Evolutionary conservation across 495 filamentous ascomycete species (phyloP).

Genomic region (Clavariopsis aquatica): DNA sequence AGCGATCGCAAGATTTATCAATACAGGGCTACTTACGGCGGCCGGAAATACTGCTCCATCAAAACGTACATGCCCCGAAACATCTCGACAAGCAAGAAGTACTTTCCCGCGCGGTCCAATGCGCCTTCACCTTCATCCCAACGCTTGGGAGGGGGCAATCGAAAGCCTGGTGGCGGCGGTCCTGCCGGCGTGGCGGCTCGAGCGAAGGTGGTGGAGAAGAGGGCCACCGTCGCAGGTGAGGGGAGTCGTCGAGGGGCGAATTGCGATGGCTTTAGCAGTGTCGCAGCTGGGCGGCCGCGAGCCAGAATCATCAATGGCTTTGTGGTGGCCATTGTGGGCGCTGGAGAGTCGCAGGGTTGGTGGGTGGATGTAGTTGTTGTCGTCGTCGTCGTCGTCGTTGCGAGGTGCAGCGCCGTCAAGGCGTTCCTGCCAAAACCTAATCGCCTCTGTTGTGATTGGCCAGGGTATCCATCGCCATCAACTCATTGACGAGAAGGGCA

Average conservation of each 20-base stretch:
- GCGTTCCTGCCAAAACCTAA: background rate
- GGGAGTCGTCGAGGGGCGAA: constrained; percentile 22
- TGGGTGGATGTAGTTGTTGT: constrained; percentile 11
- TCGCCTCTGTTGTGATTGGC: constrained; percentile 31
- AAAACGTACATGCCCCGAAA: constrained; percentile 96
- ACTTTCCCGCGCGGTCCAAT: constrained; percentile 81
- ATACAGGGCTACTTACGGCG: constrained; percentile 70
- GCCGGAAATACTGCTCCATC: constrained; percentile 96
- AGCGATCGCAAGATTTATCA: background rate
- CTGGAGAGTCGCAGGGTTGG: constrained; percentile 15
- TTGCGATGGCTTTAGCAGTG: constrained; percentile 27
- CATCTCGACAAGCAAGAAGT: constrained; percentile 94
- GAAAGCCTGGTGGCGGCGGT: constrained; percentile 75
- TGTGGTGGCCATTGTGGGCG: constrained; percentile 40
- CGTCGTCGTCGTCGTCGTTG: constrained; percentile 3
- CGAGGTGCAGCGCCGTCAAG: too few relatives aligned
- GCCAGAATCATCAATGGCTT: constrained; percentile 42
- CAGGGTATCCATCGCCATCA: background rate
- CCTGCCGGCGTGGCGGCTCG: constrained; percentile 71
- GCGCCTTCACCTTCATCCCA: constrained; percentile 75
- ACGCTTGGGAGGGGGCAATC: constrained; percentile 63
- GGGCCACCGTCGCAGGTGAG: constrained; percentile 54
- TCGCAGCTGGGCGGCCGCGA: constrained; percentile 32
- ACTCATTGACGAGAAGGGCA: too few relatives aligned
- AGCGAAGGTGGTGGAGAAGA: constrained; percentile 63